These are phyloP conservation scores for Groenewaldozyma auringiensis DNA, from an alignment of 1,139 yeast species.

Conservation along the genomic window DNA sequence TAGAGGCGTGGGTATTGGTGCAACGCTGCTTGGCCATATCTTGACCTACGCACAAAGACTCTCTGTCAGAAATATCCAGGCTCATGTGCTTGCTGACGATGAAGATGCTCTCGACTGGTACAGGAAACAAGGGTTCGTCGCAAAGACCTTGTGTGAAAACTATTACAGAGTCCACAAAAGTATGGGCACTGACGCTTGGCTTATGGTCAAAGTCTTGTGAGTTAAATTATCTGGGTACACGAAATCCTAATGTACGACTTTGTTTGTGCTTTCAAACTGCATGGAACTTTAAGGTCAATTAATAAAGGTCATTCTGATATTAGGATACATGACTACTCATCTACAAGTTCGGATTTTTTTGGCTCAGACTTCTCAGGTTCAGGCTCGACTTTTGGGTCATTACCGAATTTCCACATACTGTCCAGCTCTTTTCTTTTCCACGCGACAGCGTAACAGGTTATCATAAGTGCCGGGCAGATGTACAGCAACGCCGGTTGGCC, in stretches of 20 bases:
- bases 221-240: too few relatives aligned
- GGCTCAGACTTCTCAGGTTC: too few relatives aligned
- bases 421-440: conserved; percentile 36
- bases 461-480: conserved; percentile 46
- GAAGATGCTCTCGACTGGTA: conserved; percentile 49
- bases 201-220: conserved; percentile 16
- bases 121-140: conserved; percentile 43
- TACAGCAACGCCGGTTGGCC: conserved; percentile 68
- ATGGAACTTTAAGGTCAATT: too few relatives aligned
- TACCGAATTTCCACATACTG: conserved; percentile 33
- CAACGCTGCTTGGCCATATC: conserved; percentile 46
- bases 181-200: conserved; percentile 25
- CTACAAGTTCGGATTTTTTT: too few relatives aligned
- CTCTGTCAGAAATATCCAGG: conserved; percentile 49
- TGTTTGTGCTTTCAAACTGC: too few relatives aligned
- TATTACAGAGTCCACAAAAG: conserved; percentile 40
- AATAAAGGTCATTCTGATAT: too few relatives aligned
- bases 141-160: conserved; percentile 37
- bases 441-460: conserved; percentile 33
- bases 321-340: too few relatives aligned
- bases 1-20: conserved; percentile 55
- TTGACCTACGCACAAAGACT: conserved; percentile 45
- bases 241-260: too few relatives aligned
- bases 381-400: too few relatives aligned
- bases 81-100: conserved; percentile 51